These are phyloP conservation scores for Pleoardoris graminearum DNA, from an alignment of 2,329 filamentous ascomycete genomes.

Conservation along the genomic window DNA sequence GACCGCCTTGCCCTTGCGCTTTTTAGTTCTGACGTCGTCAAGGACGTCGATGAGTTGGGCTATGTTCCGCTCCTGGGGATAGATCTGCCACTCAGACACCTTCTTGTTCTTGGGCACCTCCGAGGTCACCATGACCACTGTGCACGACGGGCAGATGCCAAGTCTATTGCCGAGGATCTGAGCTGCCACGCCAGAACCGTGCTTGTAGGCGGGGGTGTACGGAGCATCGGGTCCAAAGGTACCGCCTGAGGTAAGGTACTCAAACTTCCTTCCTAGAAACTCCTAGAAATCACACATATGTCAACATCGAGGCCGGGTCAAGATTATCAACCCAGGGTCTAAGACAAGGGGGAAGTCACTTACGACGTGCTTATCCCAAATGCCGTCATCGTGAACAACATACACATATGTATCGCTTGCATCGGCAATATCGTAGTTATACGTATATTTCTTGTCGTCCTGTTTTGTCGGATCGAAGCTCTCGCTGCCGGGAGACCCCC, in stretches of 20 bases:
- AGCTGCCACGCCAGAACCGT: conserved; percentile 3
- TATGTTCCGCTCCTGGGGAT: background rate
- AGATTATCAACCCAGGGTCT: background rate
- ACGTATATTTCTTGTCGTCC: background rate
- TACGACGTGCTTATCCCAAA: background rate
- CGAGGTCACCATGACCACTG: conserved; percentile 2
- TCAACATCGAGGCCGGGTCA: background rate
- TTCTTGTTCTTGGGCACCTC: background rate
- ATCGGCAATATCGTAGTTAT: conserved; percentile 4
- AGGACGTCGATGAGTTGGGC: conserved; percentile 2
- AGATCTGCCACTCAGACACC: background rate
- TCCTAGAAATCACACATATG: background rate
- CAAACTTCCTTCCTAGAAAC: background rate
- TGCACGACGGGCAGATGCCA: conserved; percentile 3
- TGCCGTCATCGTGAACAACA: background rate
- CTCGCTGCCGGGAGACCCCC: conserved; percentile 1
- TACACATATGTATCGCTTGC: conserved; percentile 6
- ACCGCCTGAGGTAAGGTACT: conserved; percentile 2
- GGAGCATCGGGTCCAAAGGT: background rate
- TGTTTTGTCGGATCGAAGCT: background rate
- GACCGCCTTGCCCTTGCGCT: background rate
- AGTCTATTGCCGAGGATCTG: conserved; percentile 1
- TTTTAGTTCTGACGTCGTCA: conserved; percentile 1
- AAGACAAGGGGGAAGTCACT: background rate
- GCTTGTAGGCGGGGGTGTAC: background rate